Conservation (phyloP, 257 asterid genomes). For the Solanum medicagineum region DNA sequence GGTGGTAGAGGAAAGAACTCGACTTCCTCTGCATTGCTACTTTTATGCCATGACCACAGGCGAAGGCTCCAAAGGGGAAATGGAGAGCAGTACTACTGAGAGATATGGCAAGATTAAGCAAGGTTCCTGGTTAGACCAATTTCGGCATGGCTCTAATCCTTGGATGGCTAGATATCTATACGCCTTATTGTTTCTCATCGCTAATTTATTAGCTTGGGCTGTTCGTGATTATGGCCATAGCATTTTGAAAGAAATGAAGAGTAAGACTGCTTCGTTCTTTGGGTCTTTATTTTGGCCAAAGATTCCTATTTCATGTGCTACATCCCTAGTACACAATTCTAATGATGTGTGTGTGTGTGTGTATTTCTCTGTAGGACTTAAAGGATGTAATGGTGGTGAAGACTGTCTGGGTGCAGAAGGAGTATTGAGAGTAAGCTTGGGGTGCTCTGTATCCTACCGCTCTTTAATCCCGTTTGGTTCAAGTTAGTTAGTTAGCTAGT, state of each 20-base stretch:
- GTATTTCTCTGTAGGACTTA: conserved; percentile 17
- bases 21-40: background rate
- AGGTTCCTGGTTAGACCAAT: conserved; percentile 40
- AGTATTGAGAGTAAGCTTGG: conserved; percentile 39
- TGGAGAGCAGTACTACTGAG: conserved; percentile 14
- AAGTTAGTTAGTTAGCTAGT: background rate
- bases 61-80: conserved; percentile 4
- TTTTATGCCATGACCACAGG: conserved; percentile 6
- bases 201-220: conserved; percentile 43
- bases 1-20: conserved; percentile 1
- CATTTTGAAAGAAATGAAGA: conserved; percentile 20
- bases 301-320: background rate
- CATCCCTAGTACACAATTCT: background rate
- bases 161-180: conserved; percentile 53
- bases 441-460: conserved; percentile 36
- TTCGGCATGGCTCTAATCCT: conserved; percentile 39
- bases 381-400: conserved; percentile 34
- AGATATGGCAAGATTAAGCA: conserved; percentile 20
- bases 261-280: conserved; percentile 8
- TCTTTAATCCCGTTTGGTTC: background rate
- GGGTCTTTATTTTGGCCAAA: background rate
- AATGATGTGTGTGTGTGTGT: background rate
- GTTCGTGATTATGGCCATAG: conserved; percentile 38
- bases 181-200: conserved; percentile 27
- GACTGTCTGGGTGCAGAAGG: conserved; percentile 49